phyloP scores from a whole-genome alignment of 768 basidiomycete species.

The Leucocoprinus sp. region DNA sequence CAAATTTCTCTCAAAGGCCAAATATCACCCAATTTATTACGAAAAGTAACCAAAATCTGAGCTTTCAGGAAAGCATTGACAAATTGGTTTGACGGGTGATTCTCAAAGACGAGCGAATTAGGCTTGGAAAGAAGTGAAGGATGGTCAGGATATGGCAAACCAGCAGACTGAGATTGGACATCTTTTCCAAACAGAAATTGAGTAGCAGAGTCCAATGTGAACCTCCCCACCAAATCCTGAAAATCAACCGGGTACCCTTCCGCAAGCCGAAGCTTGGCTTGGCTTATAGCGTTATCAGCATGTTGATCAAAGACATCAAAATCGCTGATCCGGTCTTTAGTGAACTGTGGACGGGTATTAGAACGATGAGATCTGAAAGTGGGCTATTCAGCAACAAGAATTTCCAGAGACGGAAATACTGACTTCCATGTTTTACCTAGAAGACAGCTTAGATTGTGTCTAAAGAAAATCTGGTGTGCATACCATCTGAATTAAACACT shows the following conservation, averaged over 20 bases:
- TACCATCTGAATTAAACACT: slow-evolving; percentile 55
- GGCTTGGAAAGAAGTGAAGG: slow-evolving; percentile 15
- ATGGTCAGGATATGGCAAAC: slow-evolving; percentile 40
- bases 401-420: slow-evolving; percentile 13
- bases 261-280: slow-evolving; percentile 34
- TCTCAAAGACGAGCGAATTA: slow-evolving; percentile 16
- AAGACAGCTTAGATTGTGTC: too few relatives aligned
- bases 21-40: slow-evolving; percentile 27
- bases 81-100: slow-evolving; percentile 36
- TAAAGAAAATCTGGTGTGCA: too few relatives aligned
- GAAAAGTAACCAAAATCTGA: slow-evolving; percentile 28
- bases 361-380: slow-evolving; percentile 43
- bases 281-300: slow-evolving; percentile 34
- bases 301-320: slow-evolving; percentile 55
- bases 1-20: slow-evolving; percentile 20
- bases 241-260: slow-evolving; percentile 31
- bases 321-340: slow-evolving; percentile 46
- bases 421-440: slow-evolving; percentile 62
- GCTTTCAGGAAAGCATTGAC: slow-evolving; percentile 40
- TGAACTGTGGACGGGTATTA: slow-evolving; percentile 67
- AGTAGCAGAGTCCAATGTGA: slow-evolving; percentile 60
- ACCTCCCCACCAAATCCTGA: slow-evolving; percentile 38
- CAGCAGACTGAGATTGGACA: slow-evolving; percentile 40
- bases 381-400: background rate
- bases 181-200: slow-evolving; percentile 51